These are phyloP conservation scores for Coemansia sp. DNA, from an alignment of 192 early-diverging fungal genomes.

Conservation along the genomic window DNA sequence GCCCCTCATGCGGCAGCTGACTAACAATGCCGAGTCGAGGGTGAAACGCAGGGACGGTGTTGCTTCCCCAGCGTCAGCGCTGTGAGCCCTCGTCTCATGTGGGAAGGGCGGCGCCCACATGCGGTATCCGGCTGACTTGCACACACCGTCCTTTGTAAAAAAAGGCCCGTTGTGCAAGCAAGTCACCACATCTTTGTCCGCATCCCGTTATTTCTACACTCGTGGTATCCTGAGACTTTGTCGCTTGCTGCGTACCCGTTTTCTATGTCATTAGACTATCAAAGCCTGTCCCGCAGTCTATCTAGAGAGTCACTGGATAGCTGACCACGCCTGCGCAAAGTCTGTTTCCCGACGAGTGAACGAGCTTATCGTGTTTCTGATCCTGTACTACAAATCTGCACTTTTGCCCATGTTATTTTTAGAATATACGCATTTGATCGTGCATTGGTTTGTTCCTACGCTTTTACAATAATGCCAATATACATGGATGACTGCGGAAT, in stretches of 20 bases:
- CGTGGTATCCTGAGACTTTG: not conserved
- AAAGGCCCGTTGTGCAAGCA: not conserved
- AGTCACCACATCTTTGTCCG: conserved; percentile 3
- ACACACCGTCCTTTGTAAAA: not conserved
- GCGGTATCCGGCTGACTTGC: not conserved
- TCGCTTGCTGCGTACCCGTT: not conserved
- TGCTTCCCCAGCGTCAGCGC: not conserved
- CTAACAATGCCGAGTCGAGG: not conserved
- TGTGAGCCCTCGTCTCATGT: conserved; percentile 7
- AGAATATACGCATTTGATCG: not conserved
- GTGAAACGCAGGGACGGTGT: not conserved
- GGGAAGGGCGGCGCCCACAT: not conserved
- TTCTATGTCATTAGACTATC: not conserved
- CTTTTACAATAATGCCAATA: not conserved
- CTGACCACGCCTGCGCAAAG: conserved; percentile 3
- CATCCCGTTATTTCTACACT: not conserved
- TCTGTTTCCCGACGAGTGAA: not conserved
- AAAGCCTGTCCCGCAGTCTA: not conserved
- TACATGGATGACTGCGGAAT: not conserved
- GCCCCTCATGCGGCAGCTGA: not conserved
- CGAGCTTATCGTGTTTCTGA: too few relatives aligned
- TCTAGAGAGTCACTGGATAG: not conserved
- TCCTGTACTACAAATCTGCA: not conserved
- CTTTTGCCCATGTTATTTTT: not conserved
- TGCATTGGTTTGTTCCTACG: not conserved